Conservation (phyloP, 1,139 yeast genomes). For the Waltiozyma sp. region DNA sequence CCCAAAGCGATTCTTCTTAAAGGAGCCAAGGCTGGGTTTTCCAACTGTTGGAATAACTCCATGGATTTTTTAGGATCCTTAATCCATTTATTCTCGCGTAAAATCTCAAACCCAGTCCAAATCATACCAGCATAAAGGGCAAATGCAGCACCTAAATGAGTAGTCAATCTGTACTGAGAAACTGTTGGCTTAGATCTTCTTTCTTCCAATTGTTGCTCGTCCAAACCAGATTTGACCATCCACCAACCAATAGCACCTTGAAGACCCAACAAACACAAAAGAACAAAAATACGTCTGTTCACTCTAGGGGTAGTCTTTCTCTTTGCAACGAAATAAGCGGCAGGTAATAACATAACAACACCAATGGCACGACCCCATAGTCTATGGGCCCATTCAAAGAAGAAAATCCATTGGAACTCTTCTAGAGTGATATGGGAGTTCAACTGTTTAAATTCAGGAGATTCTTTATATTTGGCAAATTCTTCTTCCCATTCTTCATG, state of each 20-base stretch:
- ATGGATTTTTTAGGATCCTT: constrained; percentile 46
- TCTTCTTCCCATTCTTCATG: constrained; percentile 79
- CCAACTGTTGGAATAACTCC: constrained; percentile 38
- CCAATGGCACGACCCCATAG: constrained; percentile 90
- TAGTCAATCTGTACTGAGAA: constrained; percentile 86
- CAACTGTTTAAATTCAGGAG: constrained; percentile 86
- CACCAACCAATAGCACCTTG: constrained; percentile 99
- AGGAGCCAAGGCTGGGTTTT: constrained; percentile 45
- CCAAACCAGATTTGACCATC: constrained; percentile 98
- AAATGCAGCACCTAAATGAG: constrained; percentile 93
- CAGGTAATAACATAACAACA: constrained; percentile 70
- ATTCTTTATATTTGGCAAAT: constrained; percentile 65
- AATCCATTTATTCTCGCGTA: constrained; percentile 65
- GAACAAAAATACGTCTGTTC: constrained; percentile 55
- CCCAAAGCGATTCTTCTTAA: constrained; percentile 46
- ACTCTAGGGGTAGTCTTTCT: constrained; percentile 61
- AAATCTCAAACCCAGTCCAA: constrained; percentile 77
- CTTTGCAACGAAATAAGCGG: constrained; percentile 63
- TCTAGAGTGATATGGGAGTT: constrained; percentile 87
- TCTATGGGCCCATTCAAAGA: constrained; percentile 98
- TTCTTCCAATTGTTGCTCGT: constrained; percentile 66
- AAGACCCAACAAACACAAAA: constrained; percentile 70
- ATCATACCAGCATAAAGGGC: constrained; percentile 79
- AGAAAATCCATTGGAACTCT: constrained; percentile 89
- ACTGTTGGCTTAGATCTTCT: constrained; percentile 90